A percentile compares a stretch with the other conserved stretches of the same genome.
Conservation (phyloP, 2,329 filamentous ascomycete genomes). For the Colletotrichum trifolii region DNA sequence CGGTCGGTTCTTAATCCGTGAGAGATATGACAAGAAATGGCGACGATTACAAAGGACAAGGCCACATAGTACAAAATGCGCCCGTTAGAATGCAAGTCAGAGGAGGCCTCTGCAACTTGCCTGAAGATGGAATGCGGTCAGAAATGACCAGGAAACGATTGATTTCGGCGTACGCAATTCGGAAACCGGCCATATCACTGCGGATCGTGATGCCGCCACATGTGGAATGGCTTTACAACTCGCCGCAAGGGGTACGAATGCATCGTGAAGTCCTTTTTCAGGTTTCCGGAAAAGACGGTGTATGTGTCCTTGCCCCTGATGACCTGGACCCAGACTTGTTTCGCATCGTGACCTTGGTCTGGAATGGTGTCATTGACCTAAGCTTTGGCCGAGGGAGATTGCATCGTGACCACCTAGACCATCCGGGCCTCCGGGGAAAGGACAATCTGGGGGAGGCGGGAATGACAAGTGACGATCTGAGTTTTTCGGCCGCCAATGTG, state of each 20-base stretch:
- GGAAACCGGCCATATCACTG: conserved; percentile 2
- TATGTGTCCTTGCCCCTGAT: conserved; percentile 2
- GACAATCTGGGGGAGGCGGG: neutral
- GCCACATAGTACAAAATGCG: conserved; percentile 7
- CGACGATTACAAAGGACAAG: neutral
- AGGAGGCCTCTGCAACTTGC: conserved; percentile 17
- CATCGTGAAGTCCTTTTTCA: conserved; percentile 1
- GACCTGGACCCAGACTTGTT: neutral
- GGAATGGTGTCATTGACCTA: conserved; percentile 29
- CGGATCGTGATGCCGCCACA: conserved; percentile 23
- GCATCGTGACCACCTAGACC: conserved; percentile 20
- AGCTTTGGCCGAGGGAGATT: conserved; percentile 25
- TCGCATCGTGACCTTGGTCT: conserved; percentile 28
- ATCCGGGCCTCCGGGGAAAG: conserved; percentile 1
- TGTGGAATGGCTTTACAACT: conserved; percentile 18
- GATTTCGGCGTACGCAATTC: neutral
- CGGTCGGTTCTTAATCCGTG: neutral
- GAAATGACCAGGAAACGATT: neutral
- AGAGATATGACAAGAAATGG: neutral
- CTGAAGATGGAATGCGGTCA: neutral
- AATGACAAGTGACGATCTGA: conserved; percentile 31
- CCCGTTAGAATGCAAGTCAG: conserved; percentile 15
- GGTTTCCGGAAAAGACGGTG: conserved; percentile 1
- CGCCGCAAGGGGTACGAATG: conserved; percentile 12
- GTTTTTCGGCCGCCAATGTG: conserved; percentile 24